phyloP scores from a whole-genome alignment of 2,329 filamentous ascomycete genomes.

The Colletotrichum trifolii region DNA sequence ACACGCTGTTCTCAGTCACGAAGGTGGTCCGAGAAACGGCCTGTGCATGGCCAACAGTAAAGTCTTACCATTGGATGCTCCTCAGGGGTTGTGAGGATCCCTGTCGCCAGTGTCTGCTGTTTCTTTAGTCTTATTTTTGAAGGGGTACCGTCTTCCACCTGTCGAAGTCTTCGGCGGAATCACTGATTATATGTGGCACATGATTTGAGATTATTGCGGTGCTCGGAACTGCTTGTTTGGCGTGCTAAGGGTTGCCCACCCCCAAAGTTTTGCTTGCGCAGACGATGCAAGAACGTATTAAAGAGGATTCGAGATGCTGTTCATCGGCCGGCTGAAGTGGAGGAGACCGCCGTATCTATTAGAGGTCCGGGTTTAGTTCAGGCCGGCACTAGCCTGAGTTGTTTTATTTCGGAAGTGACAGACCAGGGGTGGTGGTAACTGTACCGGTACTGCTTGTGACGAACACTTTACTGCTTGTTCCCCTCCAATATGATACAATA shows the following conservation, averaged over 20 bases:
- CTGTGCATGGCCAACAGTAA: too few species aligned
- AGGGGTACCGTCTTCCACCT: background rate
- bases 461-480: too few species aligned
- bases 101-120: constrained; percentile 19
- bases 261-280: constrained; percentile 23
- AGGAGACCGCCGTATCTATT: constrained; percentile 33
- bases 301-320: constrained; percentile 21
- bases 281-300: constrained; percentile 23
- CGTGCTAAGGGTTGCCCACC: constrained; percentile 18
- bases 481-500: too few species aligned
- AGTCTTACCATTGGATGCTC: too few species aligned
- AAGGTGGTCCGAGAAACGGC: too few species aligned
- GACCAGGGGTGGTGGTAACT: too few species aligned
- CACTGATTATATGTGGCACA: constrained; percentile 37
- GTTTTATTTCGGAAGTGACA: too few species aligned
- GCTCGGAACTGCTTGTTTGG: constrained; percentile 25
- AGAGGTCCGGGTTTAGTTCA: constrained; percentile 11
- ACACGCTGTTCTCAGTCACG: background rate
- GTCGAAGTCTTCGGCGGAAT: constrained; percentile 30
- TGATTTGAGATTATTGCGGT: constrained; percentile 33
- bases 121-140: constrained; percentile 14
- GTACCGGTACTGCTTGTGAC: too few species aligned
- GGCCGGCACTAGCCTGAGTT: too few species aligned
- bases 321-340: background rate
- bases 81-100: too few species aligned